Evolutionary conservation across 192 early-diverging fungal species (phyloP), one percentile per base, ranked within the genome.

Genomic region (Coemansia pectinata): DNA sequence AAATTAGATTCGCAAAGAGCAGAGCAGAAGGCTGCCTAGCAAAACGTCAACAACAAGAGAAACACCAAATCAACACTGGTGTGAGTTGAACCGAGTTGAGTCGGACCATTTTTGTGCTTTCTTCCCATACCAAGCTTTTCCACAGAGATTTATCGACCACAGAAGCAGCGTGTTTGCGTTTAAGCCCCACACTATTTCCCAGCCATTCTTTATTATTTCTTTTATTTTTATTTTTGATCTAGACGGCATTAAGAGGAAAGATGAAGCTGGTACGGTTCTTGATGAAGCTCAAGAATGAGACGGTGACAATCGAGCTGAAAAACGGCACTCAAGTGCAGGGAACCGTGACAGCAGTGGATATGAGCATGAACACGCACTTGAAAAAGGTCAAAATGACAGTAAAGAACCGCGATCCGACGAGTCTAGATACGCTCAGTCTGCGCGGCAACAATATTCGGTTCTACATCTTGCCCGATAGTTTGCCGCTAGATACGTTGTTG

Each of bases 281-380:
- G 76, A 96, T 96, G 94, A 99, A 99, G 86, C 89, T 95, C 78
- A 91, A 89, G 69, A 95, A 93, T 81, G 96, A 98, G 86, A 95
- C 95, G 31, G 98, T 99, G 50, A 97, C 96, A 11, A 92, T 99
- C 77, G 98, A 99, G 86, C 88, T 99, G 60, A 99, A 99, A 73
- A 99, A 99, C 78, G 98, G 98, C 59, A 98, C 96, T 15, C 87
- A 96, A 68, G 93, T 99, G 41, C 91, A 94, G 76, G 98, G 98
- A 62, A 99, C 96, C 19, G 90, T 99, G 63, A 94, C 93, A 38
- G 90, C 89, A 64, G 96, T 98, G 23, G 98, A 99, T 73, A 97
- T 99, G 95, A 92, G 91, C 83, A 99, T 99, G 98, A 99, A 99
- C 84, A 98, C 95, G 69, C 98, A 99, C 82, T 86, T 99, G 79